phyloP scores from a whole-genome alignment of 2,329 filamentous ascomycete genomes.

The Fusarium sp. region DNA sequence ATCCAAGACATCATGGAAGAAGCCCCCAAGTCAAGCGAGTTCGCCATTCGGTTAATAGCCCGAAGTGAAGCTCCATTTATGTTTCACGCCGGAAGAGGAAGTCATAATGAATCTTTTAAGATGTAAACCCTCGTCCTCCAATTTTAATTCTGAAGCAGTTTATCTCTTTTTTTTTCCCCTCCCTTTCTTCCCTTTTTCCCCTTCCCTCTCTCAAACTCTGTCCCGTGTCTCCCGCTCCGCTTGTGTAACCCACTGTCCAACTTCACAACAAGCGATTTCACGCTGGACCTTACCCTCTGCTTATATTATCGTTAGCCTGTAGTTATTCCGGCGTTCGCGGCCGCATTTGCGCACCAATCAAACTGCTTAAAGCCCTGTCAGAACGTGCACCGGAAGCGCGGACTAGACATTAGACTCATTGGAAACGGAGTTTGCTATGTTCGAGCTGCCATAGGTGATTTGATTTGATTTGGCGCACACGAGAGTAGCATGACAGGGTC shows the following conservation, averaged over 20 bases:
- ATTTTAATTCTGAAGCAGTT: background rate
- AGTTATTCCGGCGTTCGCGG: constrained; percentile 18
- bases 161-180: too few species aligned
- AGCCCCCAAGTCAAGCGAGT: background rate
- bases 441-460: constrained; percentile 4
- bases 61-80: background rate
- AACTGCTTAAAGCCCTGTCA: constrained; percentile 20
- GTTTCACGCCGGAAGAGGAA: background rate
- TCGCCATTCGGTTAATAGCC: background rate
- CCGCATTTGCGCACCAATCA: constrained; percentile 41
- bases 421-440: background rate
- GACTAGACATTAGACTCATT: constrained; percentile 33
- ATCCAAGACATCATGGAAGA: background rate
- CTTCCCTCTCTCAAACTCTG: background rate
- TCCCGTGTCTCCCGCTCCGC: constrained; percentile 15
- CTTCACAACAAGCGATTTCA: background rate
- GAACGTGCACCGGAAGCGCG: constrained; percentile 25
- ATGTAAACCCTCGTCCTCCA: background rate
- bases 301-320: constrained; percentile 26
- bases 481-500: background rate
- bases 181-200: too few species aligned
- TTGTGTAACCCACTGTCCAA: constrained; percentile 14
- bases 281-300: background rate
- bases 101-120: background rate
- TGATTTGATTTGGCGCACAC: background rate